Base-by-base conservation (phyloP, 106 monocot species). In the Dioscorea alata region DNA sequence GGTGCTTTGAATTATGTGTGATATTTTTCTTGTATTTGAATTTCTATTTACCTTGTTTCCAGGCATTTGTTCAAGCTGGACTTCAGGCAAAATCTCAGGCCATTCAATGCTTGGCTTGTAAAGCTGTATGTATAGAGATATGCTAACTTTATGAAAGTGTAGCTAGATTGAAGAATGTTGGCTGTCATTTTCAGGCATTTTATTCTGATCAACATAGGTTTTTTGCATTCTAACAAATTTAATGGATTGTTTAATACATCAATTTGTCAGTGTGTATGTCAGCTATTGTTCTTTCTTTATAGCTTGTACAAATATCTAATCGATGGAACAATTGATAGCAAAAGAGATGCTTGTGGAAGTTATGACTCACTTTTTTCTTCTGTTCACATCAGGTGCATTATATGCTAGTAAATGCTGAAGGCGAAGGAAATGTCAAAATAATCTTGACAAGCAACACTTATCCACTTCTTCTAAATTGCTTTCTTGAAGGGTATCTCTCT, bases 41-140 rank as follows among this genome's bases (percentile, higher is more conserved):
- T 42, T 42, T 1, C 42, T 8, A 42, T 42, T 42, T 42, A 6
- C 42, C 42, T 51, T 49, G 56, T 14, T 64, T 85, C 32, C 86
- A 97, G 96, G 54, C 75, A 19, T 99, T 92, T 85, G 64, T 97
- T 42, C 87, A 83, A 76, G 92, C 84, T 68, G 97, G 97, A 60
- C 51, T 99, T 60, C 86, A 76, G 50, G 84, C 92, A 22, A 63
- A 81, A 68, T 92, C 87, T n/a, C 73, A 87, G 63, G 48, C 60
- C 54, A 67, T 92, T 71, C 86, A 71, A 76, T 83, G 85, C 74
- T 70, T 97, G 73, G 92, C 97, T 67, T 99, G 97, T 67, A 92
- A 86, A 83, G 76, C 85, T 71, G 97, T 99, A 85, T 57, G 97
- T 71, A 16, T 16, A 13, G 23, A 12, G 1, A 23, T 5, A 61